Base-by-base conservation (phyloP, 805 yeast species). In the Kazachstania martiniae region DNA sequence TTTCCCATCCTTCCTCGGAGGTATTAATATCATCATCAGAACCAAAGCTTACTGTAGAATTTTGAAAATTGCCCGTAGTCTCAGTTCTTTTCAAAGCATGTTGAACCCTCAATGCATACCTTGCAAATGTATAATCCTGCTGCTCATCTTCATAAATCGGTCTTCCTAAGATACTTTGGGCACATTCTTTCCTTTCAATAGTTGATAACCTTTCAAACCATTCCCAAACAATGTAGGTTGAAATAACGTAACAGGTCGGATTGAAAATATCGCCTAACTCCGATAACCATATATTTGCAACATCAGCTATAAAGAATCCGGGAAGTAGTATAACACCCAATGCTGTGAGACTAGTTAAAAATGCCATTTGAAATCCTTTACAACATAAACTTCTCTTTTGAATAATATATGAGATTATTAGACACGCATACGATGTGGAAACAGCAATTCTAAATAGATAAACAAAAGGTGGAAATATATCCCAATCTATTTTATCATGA, bases 191-290 rank as follows among this genome's bases (percentile, higher is more conserved):
- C 40, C 72, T 70, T 56, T 74, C 75, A 25, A 77, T 53, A 9
- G 68, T 61, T 31, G 69, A 68, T 34, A 77, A 65, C 40, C 80
- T 64, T 47, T 79, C 81, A 39, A 80, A 68, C 89, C 93, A 84
- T 53, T 82, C 93, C 91, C 93, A 81, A 1, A 82, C 82, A 8
- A 78, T 66, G 5, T 79, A 79, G 19, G 83, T 79, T 22, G 83
- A 70, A 14, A 78, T 63, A 7, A 80, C 70, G 49, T 77, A 78
- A n/a, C 78, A 70, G 1, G 81, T 76, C 13, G 82, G 70, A 27
- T 79, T 75, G 54, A 81, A 79, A 27, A 81, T 62, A 47, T 81
- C 89, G 14, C 85, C 74, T 32, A 81, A 61, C 40, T 77, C 80
- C 36, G 70, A 70, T n/a, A 77, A 74, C 81, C 86, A 83, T 5